Evolutionary conservation across 208 protist species (phyloP).

Genomic region (Trypanosoma brucei): DNA sequence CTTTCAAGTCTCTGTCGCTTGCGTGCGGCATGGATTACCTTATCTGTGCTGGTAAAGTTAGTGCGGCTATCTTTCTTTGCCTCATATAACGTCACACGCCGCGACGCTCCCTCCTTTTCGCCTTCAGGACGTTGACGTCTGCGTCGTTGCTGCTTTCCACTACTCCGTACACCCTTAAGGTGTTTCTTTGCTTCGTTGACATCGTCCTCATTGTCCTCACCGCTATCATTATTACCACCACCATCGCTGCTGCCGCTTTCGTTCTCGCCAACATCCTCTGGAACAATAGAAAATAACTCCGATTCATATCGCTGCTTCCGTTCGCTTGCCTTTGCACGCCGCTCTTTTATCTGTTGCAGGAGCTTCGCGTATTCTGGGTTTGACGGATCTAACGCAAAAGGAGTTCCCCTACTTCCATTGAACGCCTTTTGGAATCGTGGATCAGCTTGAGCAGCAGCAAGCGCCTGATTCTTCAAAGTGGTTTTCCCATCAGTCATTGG

Average conservation of each 20-base stretch:
- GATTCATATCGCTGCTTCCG: constrained; percentile 71
- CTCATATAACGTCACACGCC: constrained; percentile 72
- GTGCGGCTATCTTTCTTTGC: constrained; percentile 38
- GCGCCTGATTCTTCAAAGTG: constrained; percentile 10
- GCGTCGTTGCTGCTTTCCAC: constrained; percentile 36
- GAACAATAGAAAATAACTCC: constrained; percentile 74
- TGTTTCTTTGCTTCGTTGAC: constrained; percentile 46
- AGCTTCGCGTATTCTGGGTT: constrained; percentile 85
- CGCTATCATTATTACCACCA: constrained; percentile 14
- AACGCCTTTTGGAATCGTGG: constrained; percentile 74
- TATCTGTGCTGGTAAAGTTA: constrained; percentile 60
- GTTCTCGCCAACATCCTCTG: constrained; percentile 31
- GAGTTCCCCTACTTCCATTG: constrained; percentile 30
- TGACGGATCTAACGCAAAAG: constrained; percentile 64
- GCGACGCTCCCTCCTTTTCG: background rate
- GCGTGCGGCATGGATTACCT: constrained; percentile 66
- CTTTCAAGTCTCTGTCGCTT: constrained; percentile 68
- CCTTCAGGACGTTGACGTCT: background rate
- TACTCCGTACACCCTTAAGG: constrained; percentile 73
- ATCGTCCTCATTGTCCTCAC: constrained; percentile 5
- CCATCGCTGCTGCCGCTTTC: constrained; percentile 1
- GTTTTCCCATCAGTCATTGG: background rate
- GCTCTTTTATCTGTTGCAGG: constrained; percentile 71
- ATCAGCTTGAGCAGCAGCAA: constrained; percentile 56
- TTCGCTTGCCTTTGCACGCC: constrained; percentile 53